phyloP scores from a whole-genome alignment of 1,139 yeast species.

The Zygoascus meyerae region DNA sequence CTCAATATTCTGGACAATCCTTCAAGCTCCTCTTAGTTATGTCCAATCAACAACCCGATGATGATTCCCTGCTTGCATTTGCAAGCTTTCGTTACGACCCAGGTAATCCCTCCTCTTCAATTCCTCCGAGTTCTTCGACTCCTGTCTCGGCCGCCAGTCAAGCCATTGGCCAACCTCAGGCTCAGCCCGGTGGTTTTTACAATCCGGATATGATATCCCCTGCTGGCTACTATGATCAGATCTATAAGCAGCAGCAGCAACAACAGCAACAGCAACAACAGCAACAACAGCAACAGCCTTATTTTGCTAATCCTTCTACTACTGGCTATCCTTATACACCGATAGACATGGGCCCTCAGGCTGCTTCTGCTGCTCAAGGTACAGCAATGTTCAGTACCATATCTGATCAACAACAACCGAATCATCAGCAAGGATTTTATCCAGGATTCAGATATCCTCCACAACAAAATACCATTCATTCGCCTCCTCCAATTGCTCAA shows the following conservation, averaged over 20 bases:
- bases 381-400: slow-evolving; percentile 1
- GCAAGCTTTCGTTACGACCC: slow-evolving; percentile 15
- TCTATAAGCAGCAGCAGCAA: slow-evolving; percentile 11
- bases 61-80: slow-evolving; percentile 18
- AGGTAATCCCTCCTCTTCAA: slow-evolving; percentile 5
- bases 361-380: neutral
- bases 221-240: slow-evolving; percentile 5
- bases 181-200: neutral
- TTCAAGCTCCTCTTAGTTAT: slow-evolving; percentile 12
- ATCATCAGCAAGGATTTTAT: slow-evolving; percentile 7
- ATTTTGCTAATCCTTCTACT: neutral
- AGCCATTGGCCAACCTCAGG: neutral
- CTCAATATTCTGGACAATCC: too few species aligned
- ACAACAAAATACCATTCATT: neutral
- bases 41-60: slow-evolving; percentile 19
- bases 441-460: slow-evolving; percentile 1
- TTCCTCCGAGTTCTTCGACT: neutral
- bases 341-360: neutral
- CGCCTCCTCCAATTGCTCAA: neutral
- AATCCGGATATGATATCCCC: slow-evolving; percentile 8
- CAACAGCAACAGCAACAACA: slow-evolving; percentile 15
- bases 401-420: slow-evolving; percentile 10
- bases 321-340: slow-evolving; percentile 2
- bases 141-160: slow-evolving; percentile 3
- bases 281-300: neutral